These are phyloP conservation scores for Hericium erinaceus DNA, from an alignment of 768 basidiomycete genomes.

Conservation along the genomic window DNA sequence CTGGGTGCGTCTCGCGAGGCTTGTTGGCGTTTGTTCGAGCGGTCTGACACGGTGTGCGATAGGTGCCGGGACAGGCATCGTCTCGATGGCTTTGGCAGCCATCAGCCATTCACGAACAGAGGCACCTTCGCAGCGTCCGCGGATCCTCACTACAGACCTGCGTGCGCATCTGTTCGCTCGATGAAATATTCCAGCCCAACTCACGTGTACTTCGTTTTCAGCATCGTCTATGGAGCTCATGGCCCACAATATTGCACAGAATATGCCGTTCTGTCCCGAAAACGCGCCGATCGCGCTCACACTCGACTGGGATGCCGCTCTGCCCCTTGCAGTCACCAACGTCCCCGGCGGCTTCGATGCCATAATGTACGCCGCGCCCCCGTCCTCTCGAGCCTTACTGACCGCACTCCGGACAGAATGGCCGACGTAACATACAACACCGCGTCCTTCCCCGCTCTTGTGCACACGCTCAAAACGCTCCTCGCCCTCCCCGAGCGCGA, in stretches of 20 bases:
- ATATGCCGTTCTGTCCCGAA: slow-evolving; percentile 26
- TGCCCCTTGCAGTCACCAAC: slow-evolving; percentile 36
- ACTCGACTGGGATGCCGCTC: slow-evolving; percentile 69
- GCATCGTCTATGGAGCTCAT: slow-evolving; percentile 78
- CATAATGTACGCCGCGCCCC: slow-evolving; percentile 49
- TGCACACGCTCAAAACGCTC: slow-evolving; percentile 54
- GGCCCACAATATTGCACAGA: slow-evolving; percentile 53
- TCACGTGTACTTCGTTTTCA: slow-evolving; percentile 18
- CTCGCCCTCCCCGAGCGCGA: slow-evolving; percentile 17
- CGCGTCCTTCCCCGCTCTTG: slow-evolving; percentile 67
- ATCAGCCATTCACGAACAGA: slow-evolving; percentile 28
- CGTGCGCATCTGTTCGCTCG: not conserved
- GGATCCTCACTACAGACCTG: slow-evolving; percentile 16
- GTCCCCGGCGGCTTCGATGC: slow-evolving; percentile 40
- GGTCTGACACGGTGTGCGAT: not conserved
- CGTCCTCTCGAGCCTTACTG: not conserved
- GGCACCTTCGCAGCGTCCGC: not conserved
- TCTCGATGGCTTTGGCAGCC: slow-evolving; percentile 55
- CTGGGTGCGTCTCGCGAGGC: slow-evolving; percentile 40
- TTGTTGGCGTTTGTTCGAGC: not conserved
- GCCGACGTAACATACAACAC: slow-evolving; percentile 93
- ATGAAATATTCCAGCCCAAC: slow-evolving; percentile 1
- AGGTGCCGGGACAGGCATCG: slow-evolving; percentile 85
- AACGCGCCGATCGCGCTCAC: slow-evolving; percentile 24
- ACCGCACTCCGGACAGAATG: slow-evolving; percentile 45